Evolutionary conservation across 176 grass and related monocot species (phyloP), one percentile per base, ranked within the genome.

Genomic region (Ensete glaucum): DNA sequence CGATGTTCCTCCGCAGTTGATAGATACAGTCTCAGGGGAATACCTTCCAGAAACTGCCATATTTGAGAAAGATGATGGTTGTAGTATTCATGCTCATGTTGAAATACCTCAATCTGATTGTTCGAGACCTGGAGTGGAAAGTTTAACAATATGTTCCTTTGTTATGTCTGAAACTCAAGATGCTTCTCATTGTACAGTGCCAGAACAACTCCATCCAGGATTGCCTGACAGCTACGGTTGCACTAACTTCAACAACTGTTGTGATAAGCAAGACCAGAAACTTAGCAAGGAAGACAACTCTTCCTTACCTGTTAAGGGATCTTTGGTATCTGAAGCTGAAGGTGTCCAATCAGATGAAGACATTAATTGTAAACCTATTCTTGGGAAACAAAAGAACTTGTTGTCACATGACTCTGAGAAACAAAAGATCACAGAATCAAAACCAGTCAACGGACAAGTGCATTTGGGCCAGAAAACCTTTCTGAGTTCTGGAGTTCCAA

Each of bases 241-340:
- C 51, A 73, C 15, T 5, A 54, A 64, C 34, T 43, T 43, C 34
- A 43, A 43, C 34, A 43, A 43, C 80, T 84, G 69, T 70, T 51
- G 16, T 25, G 53, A 78, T 71, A 64, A 78, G 51, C 29, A 71
- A 85, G 58, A 67, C 51, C 58, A 78, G 50, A 73, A 64, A 51
- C 59, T 79, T 51, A 75, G 53, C 71, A 78, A 64, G 75, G 77
- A 79, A 58, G 55, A 73, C 53, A 77, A 82, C 69, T 62, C 72
- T 1, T 58, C 79, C 34, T 81, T 81, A 67, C 59, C 79, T 62
- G 82, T 79, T 66, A 81, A 80, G 26, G 84, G 73, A 72, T 60
- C 62, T 50, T 78, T 82, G 70, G 71, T 82, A 57, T 80, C 87
- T 73, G 80, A 89, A 77, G 76, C 77, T 64, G 75, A 80, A 84